phyloP scores from a whole-genome alignment of 2,329 filamentous ascomycete genomes.

The Ceratocystis papillata region DNA sequence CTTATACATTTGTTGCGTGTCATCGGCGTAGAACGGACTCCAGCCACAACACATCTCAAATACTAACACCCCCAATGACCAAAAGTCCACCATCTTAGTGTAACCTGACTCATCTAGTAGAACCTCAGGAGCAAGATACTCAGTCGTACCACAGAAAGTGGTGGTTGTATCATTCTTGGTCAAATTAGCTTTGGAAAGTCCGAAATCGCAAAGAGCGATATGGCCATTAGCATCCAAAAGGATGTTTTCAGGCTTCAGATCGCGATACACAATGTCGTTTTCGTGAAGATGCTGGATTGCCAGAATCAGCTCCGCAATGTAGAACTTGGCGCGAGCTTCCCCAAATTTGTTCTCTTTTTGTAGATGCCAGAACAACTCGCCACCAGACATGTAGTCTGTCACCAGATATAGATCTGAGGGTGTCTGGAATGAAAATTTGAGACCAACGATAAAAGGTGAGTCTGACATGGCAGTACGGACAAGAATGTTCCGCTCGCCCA shows the following conservation, averaged over 20 bases:
- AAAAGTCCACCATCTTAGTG: slow-evolving; percentile 99
- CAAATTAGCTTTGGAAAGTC: slow-evolving; percentile 91
- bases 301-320: slow-evolving; percentile 93
- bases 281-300: slow-evolving; percentile 91
- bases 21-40: slow-evolving; percentile 98
- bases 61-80: slow-evolving; percentile 92
- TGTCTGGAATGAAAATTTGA: slow-evolving; percentile 98
- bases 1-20: slow-evolving; percentile 99
- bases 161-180: slow-evolving; percentile 97
- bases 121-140: slow-evolving; percentile 93
- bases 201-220: slow-evolving; percentile 95
- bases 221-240: slow-evolving; percentile 93
- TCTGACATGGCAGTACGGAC: slow-evolving; percentile 92
- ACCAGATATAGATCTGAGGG: slow-evolving; percentile 95
- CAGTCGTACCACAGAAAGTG: slow-evolving; percentile 96
- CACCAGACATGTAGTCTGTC: slow-evolving; percentile 98
- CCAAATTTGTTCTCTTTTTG: slow-evolving; percentile 95
- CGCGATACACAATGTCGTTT: slow-evolving; percentile 95
- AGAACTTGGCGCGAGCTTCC: slow-evolving; percentile 92
- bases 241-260: slow-evolving; percentile 96
- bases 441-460: slow-evolving; percentile 91
- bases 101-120: slow-evolving; percentile 93
- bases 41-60: slow-evolving; percentile 99
- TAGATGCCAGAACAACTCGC: slow-evolving; percentile 96
- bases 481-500: slow-evolving; percentile 93